Evolutionary conservation across 2,329 filamentous ascomycete genomes (phyloP).

Genomic region (Bipolaris gigantea): DNA sequence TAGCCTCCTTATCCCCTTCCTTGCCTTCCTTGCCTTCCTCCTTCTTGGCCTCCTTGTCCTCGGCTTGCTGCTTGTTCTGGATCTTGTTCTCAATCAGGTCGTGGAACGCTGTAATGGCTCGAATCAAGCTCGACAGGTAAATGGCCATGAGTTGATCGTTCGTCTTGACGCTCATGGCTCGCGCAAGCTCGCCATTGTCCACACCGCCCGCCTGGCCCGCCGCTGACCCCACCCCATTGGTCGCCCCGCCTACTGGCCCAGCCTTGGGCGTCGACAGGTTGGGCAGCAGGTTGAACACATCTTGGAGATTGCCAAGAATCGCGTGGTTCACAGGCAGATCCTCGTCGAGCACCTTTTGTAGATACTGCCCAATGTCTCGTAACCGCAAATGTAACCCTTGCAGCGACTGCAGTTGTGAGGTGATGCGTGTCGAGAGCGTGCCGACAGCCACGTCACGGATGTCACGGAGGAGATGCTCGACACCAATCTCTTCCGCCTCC

Average conservation of each 20-base stretch:
- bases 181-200: conserved; percentile 82
- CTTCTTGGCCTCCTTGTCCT: conserved; percentile 81
- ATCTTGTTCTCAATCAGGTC: conserved; percentile 99
- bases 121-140: conserved; percentile 93
- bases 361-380: conserved; percentile 91
- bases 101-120: conserved; percentile 98
- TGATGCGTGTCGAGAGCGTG: conserved; percentile 93
- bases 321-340: conserved; percentile 95
- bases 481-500: conserved; percentile 97
- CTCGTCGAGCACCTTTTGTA: conserved; percentile 92
- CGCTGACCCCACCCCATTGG: conserved; percentile 54
- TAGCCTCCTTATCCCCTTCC: conserved; percentile 65
- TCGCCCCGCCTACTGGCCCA: conserved; percentile 50
- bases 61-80: conserved; percentile 94
- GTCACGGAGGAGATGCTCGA: conserved; percentile 95
- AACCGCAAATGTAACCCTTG: conserved; percentile 94
- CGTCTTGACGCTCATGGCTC: conserved; percentile 98
- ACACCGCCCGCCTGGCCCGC: conserved; percentile 50
- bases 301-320: conserved; percentile 96
- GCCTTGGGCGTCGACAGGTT: conserved; percentile 86
- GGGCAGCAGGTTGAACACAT: conserved; percentile 96
- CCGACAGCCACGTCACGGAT: conserved; percentile 98
- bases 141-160: conserved; percentile 99
- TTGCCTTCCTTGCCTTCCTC: conserved; percentile 63
- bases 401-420: conserved; percentile 94